Evolutionary conservation across 257 asterid species (phyloP).

Genomic region (Solanum pennellii): DNA sequence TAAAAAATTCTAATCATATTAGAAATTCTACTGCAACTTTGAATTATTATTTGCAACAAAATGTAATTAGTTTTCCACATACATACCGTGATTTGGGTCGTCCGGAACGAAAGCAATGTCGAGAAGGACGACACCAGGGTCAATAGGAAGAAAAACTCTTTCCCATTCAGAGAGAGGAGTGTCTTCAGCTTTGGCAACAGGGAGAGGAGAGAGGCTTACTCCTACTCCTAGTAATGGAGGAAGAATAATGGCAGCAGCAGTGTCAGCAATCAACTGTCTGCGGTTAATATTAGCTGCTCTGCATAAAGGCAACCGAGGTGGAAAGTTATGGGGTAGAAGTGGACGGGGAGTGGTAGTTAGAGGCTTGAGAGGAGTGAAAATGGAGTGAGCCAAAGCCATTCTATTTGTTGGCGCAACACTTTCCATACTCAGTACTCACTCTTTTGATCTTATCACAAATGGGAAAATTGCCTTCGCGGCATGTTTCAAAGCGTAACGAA

Average conservation of each 20-base stretch:
- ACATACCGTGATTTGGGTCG: constrained; percentile 68
- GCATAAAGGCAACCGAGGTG: not conserved
- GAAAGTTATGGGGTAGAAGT: not conserved
- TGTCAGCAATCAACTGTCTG: constrained; percentile 42
- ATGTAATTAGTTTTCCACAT: not conserved
- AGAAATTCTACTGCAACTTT: no score
- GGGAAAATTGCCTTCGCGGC: constrained; percentile 6
- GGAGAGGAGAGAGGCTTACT: constrained; percentile 9
- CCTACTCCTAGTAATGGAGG: constrained; percentile 15
- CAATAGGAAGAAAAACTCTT: constrained; percentile 74
- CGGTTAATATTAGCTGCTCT: constrained; percentile 21
- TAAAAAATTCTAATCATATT: no score
- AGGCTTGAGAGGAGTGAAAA: not conserved
- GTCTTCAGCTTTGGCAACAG: constrained; percentile 31
- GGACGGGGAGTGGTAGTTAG: not conserved
- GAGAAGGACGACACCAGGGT: constrained; percentile 86
- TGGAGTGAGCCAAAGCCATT: not conserved
- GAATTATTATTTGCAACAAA: no score
- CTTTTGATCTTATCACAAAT: not conserved
- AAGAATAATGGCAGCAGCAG: constrained; percentile 30
- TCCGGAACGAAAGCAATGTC: constrained; percentile 85
- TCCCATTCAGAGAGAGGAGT: constrained; percentile 79
- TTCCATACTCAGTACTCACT: not conserved
- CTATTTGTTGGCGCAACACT: not conserved
- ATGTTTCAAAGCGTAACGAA: not conserved